phyloP scores from a whole-genome alignment of 495 filamentous ascomycete genomes.

The Aspergillus affinis region DNA sequence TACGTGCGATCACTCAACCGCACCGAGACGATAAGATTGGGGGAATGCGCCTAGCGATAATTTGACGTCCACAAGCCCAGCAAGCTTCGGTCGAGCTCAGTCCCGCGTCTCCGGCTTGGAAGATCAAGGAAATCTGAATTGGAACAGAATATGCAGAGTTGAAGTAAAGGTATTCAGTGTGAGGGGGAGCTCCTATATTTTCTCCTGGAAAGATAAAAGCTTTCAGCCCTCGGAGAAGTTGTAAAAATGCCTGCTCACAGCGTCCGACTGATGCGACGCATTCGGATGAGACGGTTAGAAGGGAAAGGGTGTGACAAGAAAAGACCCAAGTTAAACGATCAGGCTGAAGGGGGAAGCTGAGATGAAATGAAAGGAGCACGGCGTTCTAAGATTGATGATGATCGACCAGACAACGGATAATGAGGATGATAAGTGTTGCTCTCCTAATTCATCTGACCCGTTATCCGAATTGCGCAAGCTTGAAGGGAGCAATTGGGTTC shows the following conservation, averaged over 20 bases:
- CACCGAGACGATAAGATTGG: conserved; percentile 1
- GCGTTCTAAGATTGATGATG: conserved; percentile 23
- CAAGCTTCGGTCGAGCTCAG: conserved; percentile 28
- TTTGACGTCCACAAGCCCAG: conserved; percentile 35
- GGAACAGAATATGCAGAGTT: conserved; percentile 19
- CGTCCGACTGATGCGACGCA: conserved; percentile 43
- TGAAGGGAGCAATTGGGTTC: neutral
- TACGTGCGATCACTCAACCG: neutral
- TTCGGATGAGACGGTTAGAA: conserved; percentile 30
- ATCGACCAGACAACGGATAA: conserved; percentile 21
- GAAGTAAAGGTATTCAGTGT: conserved; percentile 11
- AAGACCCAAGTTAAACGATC: conserved; percentile 13
- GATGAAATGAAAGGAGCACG: conserved; percentile 20
- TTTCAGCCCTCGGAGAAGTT: conserved; percentile 4
- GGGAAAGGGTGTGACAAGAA: conserved; percentile 19
- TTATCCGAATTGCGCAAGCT: neutral
- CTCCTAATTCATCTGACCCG: neutral
- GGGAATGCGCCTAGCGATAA: conserved; percentile 9
- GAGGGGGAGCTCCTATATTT: conserved; percentile 15
- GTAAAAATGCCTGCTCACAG: conserved; percentile 43
- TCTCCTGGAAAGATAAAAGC: conserved; percentile 16
- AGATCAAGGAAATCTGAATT: conserved; percentile 17
- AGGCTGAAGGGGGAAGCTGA: conserved; percentile 14
- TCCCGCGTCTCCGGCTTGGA: conserved; percentile 12
- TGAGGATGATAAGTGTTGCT: neutral